phyloP scores from a whole-genome alignment of 371 early-diverging fungal genomes.

The Choanephora cucurbitarum region DNA sequence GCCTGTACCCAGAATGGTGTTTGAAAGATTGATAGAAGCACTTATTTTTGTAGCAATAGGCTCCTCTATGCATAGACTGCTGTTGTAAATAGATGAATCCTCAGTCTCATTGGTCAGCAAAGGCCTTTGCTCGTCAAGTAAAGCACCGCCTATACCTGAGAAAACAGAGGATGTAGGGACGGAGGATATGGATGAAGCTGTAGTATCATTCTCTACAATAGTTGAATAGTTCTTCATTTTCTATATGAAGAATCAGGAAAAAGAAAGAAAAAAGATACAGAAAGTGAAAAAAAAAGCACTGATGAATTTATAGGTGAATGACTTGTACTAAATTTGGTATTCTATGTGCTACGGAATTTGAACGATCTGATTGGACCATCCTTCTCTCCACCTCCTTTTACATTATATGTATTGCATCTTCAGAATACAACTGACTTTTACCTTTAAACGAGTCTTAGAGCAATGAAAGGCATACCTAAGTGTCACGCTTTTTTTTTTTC shows the following conservation, averaged over 20 bases:
- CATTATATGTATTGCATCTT: no score
- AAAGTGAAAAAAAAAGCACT: no score
- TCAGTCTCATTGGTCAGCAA: conserved; percentile 28
- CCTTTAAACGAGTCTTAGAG: no score
- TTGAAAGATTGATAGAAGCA: conserved; percentile 77
- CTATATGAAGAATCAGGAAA: conserved; percentile 1
- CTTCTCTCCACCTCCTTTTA: no score
- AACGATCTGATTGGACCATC: no score
- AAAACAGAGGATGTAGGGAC: conserved; percentile 26
- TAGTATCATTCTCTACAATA: conserved; percentile 29
- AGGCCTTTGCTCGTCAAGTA: conserved; percentile 29
- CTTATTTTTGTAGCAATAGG: conserved; percentile 39
- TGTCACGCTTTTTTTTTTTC: no score
- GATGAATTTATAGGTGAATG: no score
- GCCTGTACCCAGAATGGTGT: conserved; percentile 96
- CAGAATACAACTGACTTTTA: no score
- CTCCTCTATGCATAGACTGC: conserved; percentile 13
- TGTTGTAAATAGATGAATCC: conserved; percentile 11
- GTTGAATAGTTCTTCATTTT: conserved; percentile 32
- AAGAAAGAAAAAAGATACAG: conserved; percentile 11
- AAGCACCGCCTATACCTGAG: conserved; percentile 18
- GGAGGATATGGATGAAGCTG: conserved; percentile 34
- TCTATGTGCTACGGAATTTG: no score
- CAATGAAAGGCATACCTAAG: no score
- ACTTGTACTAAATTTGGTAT: no score